Percentiles rank a stretch among this genome's conserved stretches.
These are phyloP conservation scores for Aureobasidium sp. DNA, from an alignment of 2,329 filamentous ascomycete genomes.

Conservation along the genomic window DNA sequence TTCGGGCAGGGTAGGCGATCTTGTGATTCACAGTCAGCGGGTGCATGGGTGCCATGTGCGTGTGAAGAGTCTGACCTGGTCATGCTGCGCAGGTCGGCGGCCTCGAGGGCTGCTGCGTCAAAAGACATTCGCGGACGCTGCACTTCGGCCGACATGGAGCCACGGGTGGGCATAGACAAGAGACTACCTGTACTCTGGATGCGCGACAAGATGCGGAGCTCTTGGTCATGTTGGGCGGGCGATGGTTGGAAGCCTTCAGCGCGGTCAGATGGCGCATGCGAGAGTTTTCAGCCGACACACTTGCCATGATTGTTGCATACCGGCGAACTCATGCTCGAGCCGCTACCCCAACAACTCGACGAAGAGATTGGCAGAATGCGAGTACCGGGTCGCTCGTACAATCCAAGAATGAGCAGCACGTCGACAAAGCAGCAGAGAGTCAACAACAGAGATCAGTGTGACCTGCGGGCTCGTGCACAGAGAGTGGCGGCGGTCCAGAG, in stretches of 20 bases:
- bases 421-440: neutral
- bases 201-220: neutral
- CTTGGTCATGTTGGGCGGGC: conserved; percentile 5
- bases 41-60: neutral
- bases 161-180: neutral
- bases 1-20: conserved; percentile 16
- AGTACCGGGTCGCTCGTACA: neutral
- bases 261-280: neutral
- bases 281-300: neutral
- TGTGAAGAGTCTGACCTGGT: neutral
- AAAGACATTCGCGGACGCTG: conserved; percentile 9
- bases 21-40: neutral
- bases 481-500: conserved; percentile 2
- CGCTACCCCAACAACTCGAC: neutral
- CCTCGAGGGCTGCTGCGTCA: conserved; percentile 4
- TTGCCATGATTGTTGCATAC: conserved; percentile 8
- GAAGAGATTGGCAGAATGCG: neutral
- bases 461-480: conserved; percentile 6
- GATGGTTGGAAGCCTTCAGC: conserved; percentile 4
- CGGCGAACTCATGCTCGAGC: conserved; percentile 13
- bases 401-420: neutral
- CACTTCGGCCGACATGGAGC: neutral
- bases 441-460: conserved; percentile 1
- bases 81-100: conserved; percentile 7
- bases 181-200: conserved; percentile 10